These are phyloP conservation scores for Pascua sp. DNA, from an alignment of 1,284 basidiomycete genomes.

Conservation along the genomic window DNA sequence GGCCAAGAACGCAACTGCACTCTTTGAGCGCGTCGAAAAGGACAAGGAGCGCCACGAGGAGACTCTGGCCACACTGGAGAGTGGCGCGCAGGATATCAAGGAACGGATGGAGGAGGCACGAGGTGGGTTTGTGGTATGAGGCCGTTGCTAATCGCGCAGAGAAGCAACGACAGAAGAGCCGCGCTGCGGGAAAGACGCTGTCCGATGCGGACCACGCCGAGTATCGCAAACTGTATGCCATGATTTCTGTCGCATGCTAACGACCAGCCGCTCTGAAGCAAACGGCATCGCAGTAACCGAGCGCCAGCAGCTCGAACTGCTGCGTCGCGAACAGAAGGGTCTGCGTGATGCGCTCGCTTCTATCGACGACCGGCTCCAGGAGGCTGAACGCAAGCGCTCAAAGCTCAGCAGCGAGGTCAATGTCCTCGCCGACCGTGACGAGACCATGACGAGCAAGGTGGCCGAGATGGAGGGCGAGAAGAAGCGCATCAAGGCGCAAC, in stretches of 20 bases:
- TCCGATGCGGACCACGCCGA: slow-evolving; percentile 80
- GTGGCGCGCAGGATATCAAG: slow-evolving; percentile 66
- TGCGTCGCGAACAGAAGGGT: slow-evolving; percentile 79
- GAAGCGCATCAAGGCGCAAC: slow-evolving; percentile 35
- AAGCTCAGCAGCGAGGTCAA: slow-evolving; percentile 63
- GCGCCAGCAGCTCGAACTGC: slow-evolving; percentile 76
- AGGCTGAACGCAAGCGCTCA: slow-evolving; percentile 60
- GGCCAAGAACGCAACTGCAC: slow-evolving; percentile 63
- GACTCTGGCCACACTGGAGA: slow-evolving; percentile 59
- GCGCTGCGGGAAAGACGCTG: slow-evolving; percentile 67
- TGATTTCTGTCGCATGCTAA: neutral
- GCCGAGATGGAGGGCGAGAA: slow-evolving; percentile 53
- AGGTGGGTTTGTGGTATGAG: slow-evolving; percentile 53
- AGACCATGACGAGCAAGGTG: slow-evolving; percentile 57
- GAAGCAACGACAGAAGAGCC: slow-evolving; percentile 68
- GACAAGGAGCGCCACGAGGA: slow-evolving; percentile 66
- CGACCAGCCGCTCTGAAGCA: slow-evolving; percentile 50
- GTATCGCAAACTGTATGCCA: slow-evolving; percentile 75
- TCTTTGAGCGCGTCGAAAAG: slow-evolving; percentile 63
- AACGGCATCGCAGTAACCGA: slow-evolving; percentile 77
- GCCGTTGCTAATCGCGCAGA: slow-evolving; percentile 52
- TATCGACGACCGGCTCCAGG: slow-evolving; percentile 60
- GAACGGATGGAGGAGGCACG: slow-evolving; percentile 71
- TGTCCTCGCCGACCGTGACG: slow-evolving; percentile 58
- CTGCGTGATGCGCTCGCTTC: slow-evolving; percentile 59